These are phyloP conservation scores for Claviceps monticola DNA, from an alignment of 2,329 filamentous ascomycete species.

Conservation along the genomic window DNA sequence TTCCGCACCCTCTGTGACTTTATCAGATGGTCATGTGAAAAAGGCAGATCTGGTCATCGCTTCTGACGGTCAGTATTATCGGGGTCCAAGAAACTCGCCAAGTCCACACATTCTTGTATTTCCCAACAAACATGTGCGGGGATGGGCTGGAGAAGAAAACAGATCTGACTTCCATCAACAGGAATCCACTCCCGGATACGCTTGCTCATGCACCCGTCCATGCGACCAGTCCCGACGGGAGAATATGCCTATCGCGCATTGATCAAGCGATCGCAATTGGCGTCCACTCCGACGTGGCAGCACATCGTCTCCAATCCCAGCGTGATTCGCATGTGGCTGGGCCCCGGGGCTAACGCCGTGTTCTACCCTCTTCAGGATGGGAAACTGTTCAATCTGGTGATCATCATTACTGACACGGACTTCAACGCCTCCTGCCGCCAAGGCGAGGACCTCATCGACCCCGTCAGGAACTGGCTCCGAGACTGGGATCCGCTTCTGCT, in stretches of 20 bases:
- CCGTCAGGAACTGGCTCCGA: not conserved
- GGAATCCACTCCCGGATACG: slow-evolving; percentile 6
- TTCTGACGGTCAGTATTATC: slow-evolving; percentile 5
- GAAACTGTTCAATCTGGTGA: slow-evolving; percentile 5
- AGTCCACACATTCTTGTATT: not conserved
- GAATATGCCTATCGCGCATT: slow-evolving; percentile 7
- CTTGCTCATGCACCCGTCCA: slow-evolving; percentile 6
- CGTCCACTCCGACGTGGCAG: not conserved
- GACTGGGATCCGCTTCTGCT: slow-evolving; percentile 6
- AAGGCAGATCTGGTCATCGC: slow-evolving; percentile 8
- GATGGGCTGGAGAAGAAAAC: not conserved
- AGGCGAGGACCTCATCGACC: not conserved
- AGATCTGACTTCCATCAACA: not conserved
- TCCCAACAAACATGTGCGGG: not conserved
- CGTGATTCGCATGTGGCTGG: slow-evolving; percentile 4
- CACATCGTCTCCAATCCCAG: not conserved
- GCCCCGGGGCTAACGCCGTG: slow-evolving; percentile 4
- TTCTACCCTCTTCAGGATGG: slow-evolving; percentile 5
- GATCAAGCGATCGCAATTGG: slow-evolving; percentile 2
- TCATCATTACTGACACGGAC: not conserved
- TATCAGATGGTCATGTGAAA: slow-evolving; percentile 3
- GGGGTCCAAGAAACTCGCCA: not conserved
- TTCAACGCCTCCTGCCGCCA: slow-evolving; percentile 1
- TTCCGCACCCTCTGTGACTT: slow-evolving; percentile 2
- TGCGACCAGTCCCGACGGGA: not conserved